Percentiles rank a stretch among this genome's conserved stretches.
These are phyloP conservation scores for Alternaria solani DNA, from an alignment of 2,329 filamentous ascomycete genomes.

Conservation along the genomic window DNA sequence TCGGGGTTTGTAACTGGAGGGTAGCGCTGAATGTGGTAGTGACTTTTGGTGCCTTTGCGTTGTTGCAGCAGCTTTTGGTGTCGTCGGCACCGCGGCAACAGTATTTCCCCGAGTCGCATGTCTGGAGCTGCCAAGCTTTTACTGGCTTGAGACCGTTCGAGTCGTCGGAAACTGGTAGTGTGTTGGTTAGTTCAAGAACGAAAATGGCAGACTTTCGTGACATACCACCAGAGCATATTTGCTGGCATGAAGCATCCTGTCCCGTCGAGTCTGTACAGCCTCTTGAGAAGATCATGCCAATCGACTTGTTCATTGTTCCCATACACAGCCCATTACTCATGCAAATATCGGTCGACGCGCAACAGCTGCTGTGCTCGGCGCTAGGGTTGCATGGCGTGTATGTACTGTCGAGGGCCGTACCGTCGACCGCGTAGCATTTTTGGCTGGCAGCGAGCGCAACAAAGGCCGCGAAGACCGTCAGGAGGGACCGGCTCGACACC, in stretches of 20 bases:
- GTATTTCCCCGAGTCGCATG: slow-evolving; percentile 45
- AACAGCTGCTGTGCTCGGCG: slow-evolving; percentile 45
- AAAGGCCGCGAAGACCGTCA: slow-evolving; percentile 23
- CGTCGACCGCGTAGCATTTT: slow-evolving; percentile 44
- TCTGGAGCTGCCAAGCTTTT: slow-evolving; percentile 46
- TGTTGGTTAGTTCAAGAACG: slow-evolving; percentile 17
- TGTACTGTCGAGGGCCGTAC: slow-evolving; percentile 36
- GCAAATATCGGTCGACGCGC: slow-evolving; percentile 45
- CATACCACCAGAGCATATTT: slow-evolving; percentile 42
- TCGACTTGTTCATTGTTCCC: slow-evolving; percentile 36
- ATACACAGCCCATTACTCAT: slow-evolving; percentile 47
- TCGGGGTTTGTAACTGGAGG: slow-evolving; percentile 24
- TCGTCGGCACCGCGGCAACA: slow-evolving; percentile 44
- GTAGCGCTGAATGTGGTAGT: slow-evolving; percentile 33
- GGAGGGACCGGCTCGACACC: slow-evolving; percentile 21
- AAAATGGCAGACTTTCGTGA: background rate
- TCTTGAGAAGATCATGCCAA: slow-evolving; percentile 45
- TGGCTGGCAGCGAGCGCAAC: slow-evolving; percentile 26
- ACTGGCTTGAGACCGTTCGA: slow-evolving; percentile 28
- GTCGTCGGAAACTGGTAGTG: slow-evolving; percentile 6
- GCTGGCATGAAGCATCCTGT: slow-evolving; percentile 39
- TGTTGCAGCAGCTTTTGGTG: slow-evolving; percentile 40
- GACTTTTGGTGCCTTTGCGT: slow-evolving; percentile 34
- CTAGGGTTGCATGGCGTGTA: slow-evolving; percentile 42
- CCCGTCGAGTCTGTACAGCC: slow-evolving; percentile 49